Evolutionary conservation across 1,139 yeast species (phyloP), one percentile per base, ranked within the genome.

Genomic region (Pichia sp.): DNA sequence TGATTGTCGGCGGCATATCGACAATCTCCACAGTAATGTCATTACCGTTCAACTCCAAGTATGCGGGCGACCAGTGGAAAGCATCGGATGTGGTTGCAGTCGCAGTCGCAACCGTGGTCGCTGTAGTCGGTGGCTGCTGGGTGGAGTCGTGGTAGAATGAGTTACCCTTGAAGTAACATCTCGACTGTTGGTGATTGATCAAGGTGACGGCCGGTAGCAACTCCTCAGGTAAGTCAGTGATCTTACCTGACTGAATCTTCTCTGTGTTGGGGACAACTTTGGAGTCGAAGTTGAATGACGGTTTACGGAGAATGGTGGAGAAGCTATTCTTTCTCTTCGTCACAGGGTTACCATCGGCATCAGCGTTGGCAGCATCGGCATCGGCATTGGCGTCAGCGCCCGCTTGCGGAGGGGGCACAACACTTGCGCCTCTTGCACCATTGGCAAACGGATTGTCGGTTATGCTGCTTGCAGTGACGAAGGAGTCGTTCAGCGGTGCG

Each of bases 201-300:
- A 75, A 57, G 4, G 79, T 69, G 32, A 74, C 59, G 11, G 72
- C 64, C 1, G 82, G 80, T 9, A 69, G 53, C 50, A 75, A 59
- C 45, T 74, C 80, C 18, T 64, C 66, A 2, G 75, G 74, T 13
- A 56, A 32, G 18, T 39, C 44, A 29, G n/a, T 28, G 37, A 12
- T 29, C 4, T 33, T 20, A 19, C 7, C 27, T 24, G n/a, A 35
- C 15, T 11, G 11, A 16, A 30, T 23, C 20, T 30, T 15, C 4
- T 17, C 13, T 21, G 27, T 24, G 13, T 21, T 26, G 5, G 23
- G 18, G 6, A 22, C 20, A 16, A 21, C 30, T 18, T 25, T 14
- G 6, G 37, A 11, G 14, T 30, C 35, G 16, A 31, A 32, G 15
- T 34, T 34, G 16, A 40, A 40, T 3, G 43, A 40, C 10, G 39